Percentiles rank a stretch among this genome's conserved stretches.
Conservation (phyloP, 2,329 filamentous ascomycete genomes). For the Colletotrichum scovillei region DNA sequence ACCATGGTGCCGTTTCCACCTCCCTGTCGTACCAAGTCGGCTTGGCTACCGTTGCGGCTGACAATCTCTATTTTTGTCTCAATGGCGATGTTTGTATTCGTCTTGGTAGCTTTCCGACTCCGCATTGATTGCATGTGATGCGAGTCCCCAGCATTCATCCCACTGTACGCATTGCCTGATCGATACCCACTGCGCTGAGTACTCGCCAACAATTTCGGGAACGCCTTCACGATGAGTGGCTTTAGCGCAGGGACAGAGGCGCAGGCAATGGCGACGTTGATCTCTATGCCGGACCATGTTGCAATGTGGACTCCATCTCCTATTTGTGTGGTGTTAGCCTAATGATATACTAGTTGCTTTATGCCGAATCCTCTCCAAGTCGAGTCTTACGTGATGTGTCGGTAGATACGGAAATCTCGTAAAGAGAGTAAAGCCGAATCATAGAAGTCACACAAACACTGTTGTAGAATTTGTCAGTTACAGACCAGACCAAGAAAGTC, state of each 20-base stretch:
- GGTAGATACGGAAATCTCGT: slow-evolving; percentile 6
- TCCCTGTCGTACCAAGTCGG: too few relatives aligned
- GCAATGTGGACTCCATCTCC: slow-evolving; percentile 3
- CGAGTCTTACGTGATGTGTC: too few relatives aligned
- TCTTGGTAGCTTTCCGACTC: neutral
- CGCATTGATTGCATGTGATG: slow-evolving; percentile 13
- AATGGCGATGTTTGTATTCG: neutral
- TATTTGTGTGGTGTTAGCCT: neutral
- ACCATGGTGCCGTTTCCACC: too few relatives aligned
- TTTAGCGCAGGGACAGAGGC: slow-evolving; percentile 48
- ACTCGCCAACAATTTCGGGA: slow-evolving; percentile 34
- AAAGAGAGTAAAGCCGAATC: slow-evolving; percentile 32
- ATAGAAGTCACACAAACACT: too few relatives aligned
- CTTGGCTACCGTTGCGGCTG: neutral
- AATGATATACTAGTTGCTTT: too few relatives aligned
- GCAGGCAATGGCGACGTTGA: slow-evolving; percentile 48
- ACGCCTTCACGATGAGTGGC: slow-evolving; percentile 43
- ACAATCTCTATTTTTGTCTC: slow-evolving; percentile 5
- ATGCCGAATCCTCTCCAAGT: too few relatives aligned
- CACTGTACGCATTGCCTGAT: neutral
- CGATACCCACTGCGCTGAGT: neutral
- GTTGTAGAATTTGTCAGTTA: too few relatives aligned
- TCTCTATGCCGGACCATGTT: slow-evolving; percentile 45
- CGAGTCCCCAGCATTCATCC: slow-evolving; percentile 1
- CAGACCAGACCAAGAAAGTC: too few relatives aligned